A percentile compares a stretch with the other conserved stretches of the same genome.
Conservation (phyloP, 2,329 filamentous ascomycete species). For the Ambrosiella cleistominuta region DNA sequence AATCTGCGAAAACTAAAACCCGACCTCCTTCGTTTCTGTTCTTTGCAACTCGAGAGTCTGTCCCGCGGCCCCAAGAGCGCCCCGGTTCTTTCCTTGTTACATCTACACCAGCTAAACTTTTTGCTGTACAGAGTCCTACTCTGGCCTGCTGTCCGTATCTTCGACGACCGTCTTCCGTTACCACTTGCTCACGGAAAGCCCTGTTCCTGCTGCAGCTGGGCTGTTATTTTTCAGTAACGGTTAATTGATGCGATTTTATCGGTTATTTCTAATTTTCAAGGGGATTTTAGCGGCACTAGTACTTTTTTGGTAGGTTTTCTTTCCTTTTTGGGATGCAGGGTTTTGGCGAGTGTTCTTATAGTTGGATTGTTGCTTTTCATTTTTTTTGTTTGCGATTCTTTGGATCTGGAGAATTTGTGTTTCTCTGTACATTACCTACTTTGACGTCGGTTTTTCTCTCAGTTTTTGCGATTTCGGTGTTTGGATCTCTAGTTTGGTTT, state of each 20-base stretch:
- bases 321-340: neutral
- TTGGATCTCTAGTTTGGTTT: neutral
- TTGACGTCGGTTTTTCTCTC: neutral
- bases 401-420: neutral
- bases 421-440: neutral
- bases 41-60: neutral
- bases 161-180: too few species aligned
- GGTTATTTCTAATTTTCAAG: neutral
- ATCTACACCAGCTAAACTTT: neutral
- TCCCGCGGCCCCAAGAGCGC: neutral
- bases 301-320: neutral
- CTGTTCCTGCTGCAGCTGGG: too few species aligned
- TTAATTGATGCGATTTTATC: neutral
- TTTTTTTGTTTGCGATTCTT: neutral
- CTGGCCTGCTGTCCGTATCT: too few species aligned
- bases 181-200: too few species aligned
- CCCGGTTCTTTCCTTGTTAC: slow-evolving; percentile 3
- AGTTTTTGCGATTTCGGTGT: neutral
- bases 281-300: neutral
- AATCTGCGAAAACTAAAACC: slow-evolving; percentile 12
- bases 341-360: neutral
- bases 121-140: neutral
- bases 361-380: neutral
- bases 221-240: neutral
- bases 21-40: slow-evolving; percentile 11